phyloP scores from a whole-genome alignment of 495 filamentous ascomycete species.

The Terfezia claveryi region DNA sequence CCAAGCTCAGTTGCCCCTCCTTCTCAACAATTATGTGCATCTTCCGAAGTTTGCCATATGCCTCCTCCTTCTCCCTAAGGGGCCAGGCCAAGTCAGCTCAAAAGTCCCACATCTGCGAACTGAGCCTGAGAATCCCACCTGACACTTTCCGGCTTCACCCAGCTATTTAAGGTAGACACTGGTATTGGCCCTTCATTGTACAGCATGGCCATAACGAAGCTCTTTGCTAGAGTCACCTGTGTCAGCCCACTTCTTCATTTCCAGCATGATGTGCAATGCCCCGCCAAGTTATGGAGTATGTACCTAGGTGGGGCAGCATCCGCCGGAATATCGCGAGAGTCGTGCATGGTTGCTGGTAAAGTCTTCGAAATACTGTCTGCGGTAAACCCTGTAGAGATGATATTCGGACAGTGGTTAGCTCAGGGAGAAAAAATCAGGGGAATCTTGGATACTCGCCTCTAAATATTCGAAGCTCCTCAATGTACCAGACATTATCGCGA shows the following conservation, averaged over 20 bases:
- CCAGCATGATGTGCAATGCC: too few species aligned
- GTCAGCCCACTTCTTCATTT: too few species aligned
- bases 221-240: slow-evolving; percentile 43
- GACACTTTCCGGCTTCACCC: slow-evolving; percentile 55
- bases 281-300: neutral
- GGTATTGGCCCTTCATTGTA: slow-evolving; percentile 62
- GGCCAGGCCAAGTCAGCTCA: neutral
- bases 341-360: slow-evolving; percentile 92
- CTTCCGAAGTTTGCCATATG: slow-evolving; percentile 53
- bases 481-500: neutral
- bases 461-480: neutral
- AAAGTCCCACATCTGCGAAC: neutral
- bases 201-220: slow-evolving; percentile 79
- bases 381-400: slow-evolving; percentile 39
- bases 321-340: slow-evolving; percentile 88
- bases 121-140: slow-evolving; percentile 24
- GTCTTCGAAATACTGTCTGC: slow-evolving; percentile 61
- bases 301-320: slow-evolving; percentile 82
- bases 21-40: slow-evolving; percentile 49
- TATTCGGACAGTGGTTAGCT: neutral
- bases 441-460: neutral
- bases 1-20: slow-evolving; percentile 7
- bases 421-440: neutral
- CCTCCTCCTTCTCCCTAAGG: slow-evolving; percentile 52
- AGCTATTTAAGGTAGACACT: slow-evolving; percentile 54